Evolutionary conservation across 805 yeast genomes (phyloP).

Genomic region (Danielia oregonensis): DNA sequence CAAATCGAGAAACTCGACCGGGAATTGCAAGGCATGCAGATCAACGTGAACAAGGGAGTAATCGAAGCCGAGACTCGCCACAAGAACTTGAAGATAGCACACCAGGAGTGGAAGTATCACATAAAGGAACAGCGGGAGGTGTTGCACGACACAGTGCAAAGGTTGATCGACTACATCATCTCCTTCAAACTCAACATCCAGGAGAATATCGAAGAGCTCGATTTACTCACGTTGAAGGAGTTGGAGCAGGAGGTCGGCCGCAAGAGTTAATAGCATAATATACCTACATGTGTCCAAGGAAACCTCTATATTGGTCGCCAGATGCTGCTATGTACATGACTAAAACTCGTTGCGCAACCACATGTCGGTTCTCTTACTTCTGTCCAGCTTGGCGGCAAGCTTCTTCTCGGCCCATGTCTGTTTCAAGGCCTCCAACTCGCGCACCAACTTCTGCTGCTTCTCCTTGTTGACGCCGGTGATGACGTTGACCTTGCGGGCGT

Average conservation of each 20-base stretch:
- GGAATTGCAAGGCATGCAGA: slow-evolving; percentile 48
- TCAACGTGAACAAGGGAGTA: slow-evolving; percentile 46
- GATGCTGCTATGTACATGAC: slow-evolving; percentile 11
- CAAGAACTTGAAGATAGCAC: slow-evolving; percentile 49
- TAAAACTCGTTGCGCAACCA: slow-evolving; percentile 62
- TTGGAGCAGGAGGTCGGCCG: slow-evolving; percentile 15
- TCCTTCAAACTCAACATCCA: slow-evolving; percentile 68
- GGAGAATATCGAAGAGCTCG: slow-evolving; percentile 57
- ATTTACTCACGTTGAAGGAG: slow-evolving; percentile 43
- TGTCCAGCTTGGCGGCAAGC: slow-evolving; percentile 49
- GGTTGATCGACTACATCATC: slow-evolving; percentile 56
- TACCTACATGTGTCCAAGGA: neutral
- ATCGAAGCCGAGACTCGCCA: slow-evolving; percentile 44
- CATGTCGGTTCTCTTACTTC: slow-evolving; percentile 52
- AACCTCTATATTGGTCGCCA: too few relatives aligned
- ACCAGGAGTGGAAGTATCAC: slow-evolving; percentile 47
- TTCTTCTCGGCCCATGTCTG: slow-evolving; percentile 48
- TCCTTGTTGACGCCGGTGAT: slow-evolving; percentile 44
- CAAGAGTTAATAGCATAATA: too few relatives aligned
- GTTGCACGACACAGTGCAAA: slow-evolving; percentile 51
- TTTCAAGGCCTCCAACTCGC: slow-evolving; percentile 44
- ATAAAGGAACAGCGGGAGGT: slow-evolving; percentile 44
- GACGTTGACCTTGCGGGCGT: slow-evolving; percentile 30
- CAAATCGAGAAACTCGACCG: slow-evolving; percentile 63
- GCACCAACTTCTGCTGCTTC: slow-evolving; percentile 42